Evolutionary conservation across 140 eudicot genomes (phyloP), one percentile per base, ranked within the genome.

Genomic region (Flaveria floridana): DNA sequence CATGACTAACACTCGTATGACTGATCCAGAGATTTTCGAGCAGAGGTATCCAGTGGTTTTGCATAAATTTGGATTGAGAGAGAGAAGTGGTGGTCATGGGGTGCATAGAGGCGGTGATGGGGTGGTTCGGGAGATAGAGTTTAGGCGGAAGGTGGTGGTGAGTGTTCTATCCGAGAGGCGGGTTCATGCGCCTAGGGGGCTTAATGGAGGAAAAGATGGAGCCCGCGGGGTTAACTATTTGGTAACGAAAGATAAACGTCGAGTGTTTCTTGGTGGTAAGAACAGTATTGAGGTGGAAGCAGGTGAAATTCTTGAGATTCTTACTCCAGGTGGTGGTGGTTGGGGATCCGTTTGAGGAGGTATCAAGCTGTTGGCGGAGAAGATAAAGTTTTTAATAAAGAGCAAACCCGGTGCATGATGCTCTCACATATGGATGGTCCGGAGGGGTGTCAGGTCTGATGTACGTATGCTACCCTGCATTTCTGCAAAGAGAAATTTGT

Each of bases 301-400:
- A 0, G 99, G 99, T 16, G 99, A 90, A 3, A 79, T 85, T 64
- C 94, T 93, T 72, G 91, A 82, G 89, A 93, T 93, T 83, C 68
- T 85, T 19, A 93, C 99, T 72, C 99, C 99, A 21, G 99, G 99
- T 16, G 99, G 99, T 15, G 99, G 99, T 58, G 99, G 99, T 41
- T 93, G 90, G 90, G 97, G 97, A 52, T 72, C 86, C 16, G 16
- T 75, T 73, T 79, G 84, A 83, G 48, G 30, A 58, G 41, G 10
- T 69, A n/a, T 71, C 20, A 6, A 25, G 64, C 3, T 26, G 64
- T 4, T 70, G 75, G 7, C 0, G 18, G 71, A 66, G 70, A 65
- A 42, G 57, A 57, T 58, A 15, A 44, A 44, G 7, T 11, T 44
- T 6, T 44, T 34, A 34, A 34, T 34, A 34, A 34, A 34, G 8